Conservation (phyloP, 2,329 filamentous ascomycete genomes). For the Monilinia fructigena region DNA sequence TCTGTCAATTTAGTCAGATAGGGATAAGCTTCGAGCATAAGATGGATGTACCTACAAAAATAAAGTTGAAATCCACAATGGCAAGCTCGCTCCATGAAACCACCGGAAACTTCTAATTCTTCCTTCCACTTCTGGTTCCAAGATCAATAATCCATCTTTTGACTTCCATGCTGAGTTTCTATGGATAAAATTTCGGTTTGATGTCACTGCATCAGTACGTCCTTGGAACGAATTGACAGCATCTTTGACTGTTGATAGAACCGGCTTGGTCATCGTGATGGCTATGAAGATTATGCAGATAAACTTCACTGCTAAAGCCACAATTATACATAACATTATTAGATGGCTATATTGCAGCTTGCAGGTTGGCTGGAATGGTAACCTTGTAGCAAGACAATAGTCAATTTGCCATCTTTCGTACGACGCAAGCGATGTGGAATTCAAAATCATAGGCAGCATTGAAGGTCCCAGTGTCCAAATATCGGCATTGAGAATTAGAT, state of each 20-base stretch:
- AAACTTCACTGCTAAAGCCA: constrained; percentile 5
- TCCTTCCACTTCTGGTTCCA: constrained; percentile 11
- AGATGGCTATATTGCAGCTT: constrained; percentile 29
- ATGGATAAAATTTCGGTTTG: constrained; percentile 31
- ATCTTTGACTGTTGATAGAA: constrained; percentile 42
- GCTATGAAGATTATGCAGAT: neutral
- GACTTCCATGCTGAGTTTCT: constrained; percentile 30
- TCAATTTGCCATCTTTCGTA: constrained; percentile 29
- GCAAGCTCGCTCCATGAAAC: constrained; percentile 28
- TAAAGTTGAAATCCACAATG: constrained; percentile 26
- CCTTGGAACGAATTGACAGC: constrained; percentile 42
- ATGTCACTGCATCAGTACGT: constrained; percentile 38
- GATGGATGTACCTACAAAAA: constrained; percentile 4
- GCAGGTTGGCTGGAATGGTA: constrained; percentile 27
- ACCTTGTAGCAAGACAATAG: constrained; percentile 29
- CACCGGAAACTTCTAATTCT: constrained; percentile 22
- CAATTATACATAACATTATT: constrained; percentile 1
- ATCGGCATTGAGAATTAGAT: constrained; percentile 26
- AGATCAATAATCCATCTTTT: constrained; percentile 18
- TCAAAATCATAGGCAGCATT: neutral
- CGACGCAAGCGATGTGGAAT: constrained; percentile 10
- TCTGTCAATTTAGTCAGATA: neutral
- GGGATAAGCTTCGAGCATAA: too few relatives aligned
- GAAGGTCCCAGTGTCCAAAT: constrained; percentile 29
- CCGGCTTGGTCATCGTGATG: constrained; percentile 28